Evolutionary conservation across 2,329 filamentous ascomycete species (phyloP).

Genomic region (Ascomycota sp.): DNA sequence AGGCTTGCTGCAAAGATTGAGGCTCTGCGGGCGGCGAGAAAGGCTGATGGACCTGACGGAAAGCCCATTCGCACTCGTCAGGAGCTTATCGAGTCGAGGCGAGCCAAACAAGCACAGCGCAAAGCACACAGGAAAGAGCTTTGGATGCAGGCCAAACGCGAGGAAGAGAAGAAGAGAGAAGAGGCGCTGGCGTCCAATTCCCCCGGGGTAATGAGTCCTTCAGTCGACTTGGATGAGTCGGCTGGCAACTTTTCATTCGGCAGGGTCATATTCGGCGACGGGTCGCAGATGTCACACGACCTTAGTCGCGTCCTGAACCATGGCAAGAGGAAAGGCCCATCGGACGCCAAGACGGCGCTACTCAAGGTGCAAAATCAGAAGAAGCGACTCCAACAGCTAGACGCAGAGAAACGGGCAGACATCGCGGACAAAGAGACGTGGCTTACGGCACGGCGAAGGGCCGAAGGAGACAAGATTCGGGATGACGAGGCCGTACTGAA

Average conservation of each 20-base stretch:
- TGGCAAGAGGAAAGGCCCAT: constrained; percentile 54
- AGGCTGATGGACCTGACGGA: constrained; percentile 66
- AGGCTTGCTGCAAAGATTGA: constrained; percentile 68
- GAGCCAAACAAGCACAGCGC: constrained; percentile 67
- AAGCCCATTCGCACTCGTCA: constrained; percentile 60
- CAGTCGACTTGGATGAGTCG: constrained; percentile 26
- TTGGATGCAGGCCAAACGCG: constrained; percentile 51
- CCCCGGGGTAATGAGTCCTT: constrained; percentile 33
- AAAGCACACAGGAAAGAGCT: constrained; percentile 78
- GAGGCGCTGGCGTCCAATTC: constrained; percentile 40
- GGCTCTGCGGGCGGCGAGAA: constrained; percentile 61
- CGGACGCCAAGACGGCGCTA: constrained; percentile 70
- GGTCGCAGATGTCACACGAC: constrained; percentile 53
- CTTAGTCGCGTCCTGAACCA: constrained; percentile 32
- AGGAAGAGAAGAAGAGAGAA: constrained; percentile 48
- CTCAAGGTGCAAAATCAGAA: constrained; percentile 70
- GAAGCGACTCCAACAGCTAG: constrained; percentile 51
- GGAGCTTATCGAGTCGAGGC: constrained; percentile 73
- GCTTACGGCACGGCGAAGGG: constrained; percentile 73
- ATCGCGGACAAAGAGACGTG: constrained; percentile 86
- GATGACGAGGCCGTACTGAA: constrained; percentile 75
- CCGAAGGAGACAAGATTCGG: constrained; percentile 69
- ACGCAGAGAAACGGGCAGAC: constrained; percentile 60
- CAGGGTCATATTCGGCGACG: constrained; percentile 74
- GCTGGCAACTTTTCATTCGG: constrained; percentile 67